Evolutionary conservation across 768 basidiomycete species (phyloP).

Genomic region (Cystobasidium ongulense): DNA sequence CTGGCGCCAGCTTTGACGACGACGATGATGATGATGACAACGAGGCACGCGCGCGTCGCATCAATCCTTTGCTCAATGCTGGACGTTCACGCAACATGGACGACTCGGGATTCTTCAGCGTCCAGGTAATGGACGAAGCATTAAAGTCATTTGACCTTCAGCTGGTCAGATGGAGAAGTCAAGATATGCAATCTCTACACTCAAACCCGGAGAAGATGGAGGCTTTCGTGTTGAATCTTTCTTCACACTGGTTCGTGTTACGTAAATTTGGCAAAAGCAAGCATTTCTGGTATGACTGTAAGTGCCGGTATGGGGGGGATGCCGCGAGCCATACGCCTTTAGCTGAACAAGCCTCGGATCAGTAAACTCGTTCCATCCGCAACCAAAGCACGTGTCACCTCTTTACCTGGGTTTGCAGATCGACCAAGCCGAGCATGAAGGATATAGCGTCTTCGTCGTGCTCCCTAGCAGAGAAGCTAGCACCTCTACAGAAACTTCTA

Average conservation of each 20-base stretch:
- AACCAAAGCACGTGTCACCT: conserved; percentile 36
- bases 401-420: conserved; percentile 39
- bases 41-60: conserved; percentile 27
- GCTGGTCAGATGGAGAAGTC: conserved; percentile 38
- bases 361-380: conserved; percentile 39
- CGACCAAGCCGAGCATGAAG: conserved; percentile 38
- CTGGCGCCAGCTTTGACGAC: not conserved
- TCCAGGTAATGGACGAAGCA: conserved; percentile 39
- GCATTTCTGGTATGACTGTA: conserved; percentile 31
- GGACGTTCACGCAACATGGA: conserved; percentile 28
- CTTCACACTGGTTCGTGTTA: conserved; percentile 38
- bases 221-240: conserved; percentile 39
- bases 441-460: conserved; percentile 41
- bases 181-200: conserved; percentile 31
- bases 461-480: conserved; percentile 21
- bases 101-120: conserved; percentile 39
- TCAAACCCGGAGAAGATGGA: conserved; percentile 38
- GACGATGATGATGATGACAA: conserved; percentile 21
- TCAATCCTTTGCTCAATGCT: conserved; percentile 7
- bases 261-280: conserved; percentile 3
- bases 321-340: too few species aligned
- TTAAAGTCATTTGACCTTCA: conserved; percentile 35
- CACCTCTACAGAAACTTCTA: not conserved
- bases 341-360: too few species aligned
- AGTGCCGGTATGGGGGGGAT: not conserved